Base-by-base conservation (phyloP, 192 early-diverging fungal species). In the Allomyces macrogynus region DNA sequence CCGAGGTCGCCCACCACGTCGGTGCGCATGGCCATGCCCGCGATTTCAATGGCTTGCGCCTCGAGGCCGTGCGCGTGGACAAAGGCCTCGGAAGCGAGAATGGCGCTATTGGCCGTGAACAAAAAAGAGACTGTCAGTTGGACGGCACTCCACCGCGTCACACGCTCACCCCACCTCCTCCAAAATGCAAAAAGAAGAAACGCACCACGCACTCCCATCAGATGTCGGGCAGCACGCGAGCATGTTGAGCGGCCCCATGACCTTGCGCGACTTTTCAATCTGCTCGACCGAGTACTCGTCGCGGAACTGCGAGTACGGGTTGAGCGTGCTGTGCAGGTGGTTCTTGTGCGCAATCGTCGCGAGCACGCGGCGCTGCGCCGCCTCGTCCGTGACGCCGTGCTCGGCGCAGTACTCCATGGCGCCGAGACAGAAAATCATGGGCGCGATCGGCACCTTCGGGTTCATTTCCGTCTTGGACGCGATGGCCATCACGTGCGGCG, bases 221-320 rank as follows among this genome's bases (percentile, higher is more conserved):
- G 85, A 86, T 14, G 84, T 88, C 25, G 86, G 85, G 66, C 81
- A 86, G 73, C 86, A 88, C 72, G 87, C 85, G 12, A 88, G 74
- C 65, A 86, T 79, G 43, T 84, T 87, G 64, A 88, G 63, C 10
- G 85, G 84, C n/a, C 84, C 86, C 72, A 79, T 86, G 11, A 88
- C 74, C 25, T 75, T 79, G 64, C 74, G 74, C 3, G 85, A 82
- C 20, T 76, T 67, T 63, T 81, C 74, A 10, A 87, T 71, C 68
- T 87, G 78, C 23, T 85, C 83, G 66, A 85, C 68, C 9, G 82
- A 75, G 64, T 78, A 81, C 26, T 76, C 69, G 63, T 80, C 75
- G 43, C 75, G 77, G 77, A 86, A 87, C 74, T 88, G 85, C 20
- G 85, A 76, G 71, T 86, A 88, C 32, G 84, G 85, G 71, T 87